Evolutionary conservation across 345 rosid genomes (phyloP).

Genomic region (Erucastrum elatum): DNA sequence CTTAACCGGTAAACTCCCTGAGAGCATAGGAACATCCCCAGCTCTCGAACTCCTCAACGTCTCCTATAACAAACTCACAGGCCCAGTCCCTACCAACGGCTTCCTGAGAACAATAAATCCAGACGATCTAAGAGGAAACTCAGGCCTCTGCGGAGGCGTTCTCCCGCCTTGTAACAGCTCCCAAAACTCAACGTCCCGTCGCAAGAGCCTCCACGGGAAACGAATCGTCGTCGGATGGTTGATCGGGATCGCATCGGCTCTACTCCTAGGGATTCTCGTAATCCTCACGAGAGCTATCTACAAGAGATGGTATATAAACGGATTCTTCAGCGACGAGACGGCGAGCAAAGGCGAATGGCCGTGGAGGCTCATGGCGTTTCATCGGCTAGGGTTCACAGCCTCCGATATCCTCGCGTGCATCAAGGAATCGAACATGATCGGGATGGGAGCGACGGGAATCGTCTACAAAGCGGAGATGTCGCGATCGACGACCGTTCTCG

Average conservation of each 20-base stretch:
- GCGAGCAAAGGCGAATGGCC: conserved; percentile 76
- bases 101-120: conserved; percentile 76
- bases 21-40: conserved; percentile 72
- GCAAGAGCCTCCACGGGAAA: conserved; percentile 49
- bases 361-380: conserved; percentile 91
- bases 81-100: conserved; percentile 80
- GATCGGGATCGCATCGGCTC: conserved; percentile 58
- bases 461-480: conserved; percentile 82
- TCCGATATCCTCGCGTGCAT: conserved; percentile 69
- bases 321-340: conserved; percentile 56
- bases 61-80: conserved; percentile 78
- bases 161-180: conserved; percentile 72
- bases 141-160: conserved; percentile 76
- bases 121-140: conserved; percentile 65
- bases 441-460: conserved; percentile 91
- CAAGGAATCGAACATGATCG: conserved; percentile 77
- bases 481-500: conserved; percentile 52
- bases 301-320: conserved; percentile 53
- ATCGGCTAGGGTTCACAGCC: conserved; percentile 78
- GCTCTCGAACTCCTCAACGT: conserved; percentile 79
- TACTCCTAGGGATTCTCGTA: conserved; percentile 52
- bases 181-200: conserved; percentile 38
- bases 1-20: conserved; percentile 70
- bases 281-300: conserved; percentile 48
- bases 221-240: conserved; percentile 64